These are phyloP conservation scores for Prasinococcaceae sp. DNA, from an alignment of 139 green algal genomes.

Conservation along the genomic window DNA sequence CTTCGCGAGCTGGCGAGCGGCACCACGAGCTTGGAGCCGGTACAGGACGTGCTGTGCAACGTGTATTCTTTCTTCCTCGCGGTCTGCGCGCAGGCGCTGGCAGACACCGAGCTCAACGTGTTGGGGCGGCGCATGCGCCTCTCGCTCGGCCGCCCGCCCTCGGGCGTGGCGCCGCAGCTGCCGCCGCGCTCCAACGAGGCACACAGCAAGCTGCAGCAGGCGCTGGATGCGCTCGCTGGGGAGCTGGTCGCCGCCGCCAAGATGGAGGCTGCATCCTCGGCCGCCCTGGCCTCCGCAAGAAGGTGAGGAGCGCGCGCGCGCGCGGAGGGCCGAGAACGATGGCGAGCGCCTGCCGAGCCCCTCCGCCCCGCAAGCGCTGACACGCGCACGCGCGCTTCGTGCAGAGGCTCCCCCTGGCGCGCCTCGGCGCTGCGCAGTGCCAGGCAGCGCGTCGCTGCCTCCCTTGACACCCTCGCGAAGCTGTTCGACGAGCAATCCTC, in stretches of 20 bases:
- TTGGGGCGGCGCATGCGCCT: not conserved
- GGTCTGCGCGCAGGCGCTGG: not conserved
- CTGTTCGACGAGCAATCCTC: not conserved
- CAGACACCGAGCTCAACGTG: not conserved
- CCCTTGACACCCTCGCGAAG: not conserved
- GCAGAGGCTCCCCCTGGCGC: not conserved
- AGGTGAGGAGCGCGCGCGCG: too few relatives aligned
- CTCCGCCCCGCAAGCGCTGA: not conserved
- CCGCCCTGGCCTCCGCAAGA: too few relatives aligned
- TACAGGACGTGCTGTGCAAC: slow-evolving; percentile 7
- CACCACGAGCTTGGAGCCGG: not conserved
- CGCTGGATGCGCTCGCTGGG: not conserved
- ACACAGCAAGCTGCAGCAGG: too few relatives aligned
- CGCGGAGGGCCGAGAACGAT: too few relatives aligned
- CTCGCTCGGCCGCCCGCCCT: too few relatives aligned
- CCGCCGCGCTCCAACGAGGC: too few relatives aligned
- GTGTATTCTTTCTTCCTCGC: slow-evolving; percentile 7
- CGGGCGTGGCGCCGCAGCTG: too few relatives aligned
- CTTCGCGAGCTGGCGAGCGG: not conserved
- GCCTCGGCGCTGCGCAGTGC: not conserved
- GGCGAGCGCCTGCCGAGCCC: not conserved
- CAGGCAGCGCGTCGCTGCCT: not conserved
- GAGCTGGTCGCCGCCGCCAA: not conserved
- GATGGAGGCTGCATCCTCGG: too few relatives aligned
- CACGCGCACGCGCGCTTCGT: not conserved